Evolutionary conservation across 768 basidiomycete genomes (phyloP).

Genomic region (Boletus rubescentipes): DNA sequence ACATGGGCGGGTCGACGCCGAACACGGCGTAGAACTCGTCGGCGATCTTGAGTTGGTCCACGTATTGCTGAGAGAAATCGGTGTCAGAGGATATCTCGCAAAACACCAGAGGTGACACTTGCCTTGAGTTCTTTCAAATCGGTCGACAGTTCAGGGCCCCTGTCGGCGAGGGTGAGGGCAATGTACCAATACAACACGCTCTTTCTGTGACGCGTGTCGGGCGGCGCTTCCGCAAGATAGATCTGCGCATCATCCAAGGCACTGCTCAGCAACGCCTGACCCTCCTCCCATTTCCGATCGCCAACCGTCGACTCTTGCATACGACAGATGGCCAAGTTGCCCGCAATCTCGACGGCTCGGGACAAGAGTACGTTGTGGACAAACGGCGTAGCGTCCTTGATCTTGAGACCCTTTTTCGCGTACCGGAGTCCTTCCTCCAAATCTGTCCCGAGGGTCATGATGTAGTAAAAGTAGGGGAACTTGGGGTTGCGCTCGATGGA

Average conservation of each 20-base stretch:
- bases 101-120: background rate
- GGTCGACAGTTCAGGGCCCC: slow-evolving; percentile 47
- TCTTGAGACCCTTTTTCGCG: slow-evolving; percentile 66
- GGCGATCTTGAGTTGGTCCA: slow-evolving; percentile 46
- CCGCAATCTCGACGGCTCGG: slow-evolving; percentile 62
- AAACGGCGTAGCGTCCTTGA: slow-evolving; percentile 53
- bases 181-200: slow-evolving; percentile 61
- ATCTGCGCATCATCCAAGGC: slow-evolving; percentile 60
- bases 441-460: slow-evolving; percentile 50
- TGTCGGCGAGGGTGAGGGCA: slow-evolving; percentile 49
- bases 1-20: slow-evolving; percentile 47
- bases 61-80: slow-evolving; percentile 35
- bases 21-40: slow-evolving; percentile 53
- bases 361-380: slow-evolving; percentile 56
- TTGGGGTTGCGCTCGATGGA: slow-evolving; percentile 55
- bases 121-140: slow-evolving; percentile 56
- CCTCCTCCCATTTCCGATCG: slow-evolving; percentile 55
- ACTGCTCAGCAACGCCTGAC: slow-evolving; percentile 57
- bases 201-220: slow-evolving; percentile 61
- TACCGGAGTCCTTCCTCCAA: slow-evolving; percentile 52
- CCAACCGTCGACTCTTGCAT: slow-evolving; percentile 44
- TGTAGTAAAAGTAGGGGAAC: slow-evolving; percentile 65
- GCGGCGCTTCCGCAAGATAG: slow-evolving; percentile 56
- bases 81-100: background rate
- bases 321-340: slow-evolving; percentile 50